Percentiles rank a stretch among this genome's conserved stretches.
Conservation (phyloP, 441 rosid species). For the Kokia cookei region DNA sequence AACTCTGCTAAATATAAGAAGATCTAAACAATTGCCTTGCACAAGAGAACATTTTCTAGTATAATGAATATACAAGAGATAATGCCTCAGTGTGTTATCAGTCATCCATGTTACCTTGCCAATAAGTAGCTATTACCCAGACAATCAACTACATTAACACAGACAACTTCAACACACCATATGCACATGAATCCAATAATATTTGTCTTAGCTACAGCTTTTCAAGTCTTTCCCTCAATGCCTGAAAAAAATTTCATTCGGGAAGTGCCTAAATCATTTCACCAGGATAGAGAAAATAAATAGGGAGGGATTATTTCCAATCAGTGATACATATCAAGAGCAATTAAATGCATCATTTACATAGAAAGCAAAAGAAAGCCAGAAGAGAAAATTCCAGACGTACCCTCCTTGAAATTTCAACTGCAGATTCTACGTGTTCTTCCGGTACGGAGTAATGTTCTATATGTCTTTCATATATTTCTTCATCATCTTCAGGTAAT, state of each 20-base stretch:
- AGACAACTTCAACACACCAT: neutral
- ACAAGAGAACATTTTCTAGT: neutral
- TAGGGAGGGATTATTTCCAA: neutral
- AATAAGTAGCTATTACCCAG: neutral
- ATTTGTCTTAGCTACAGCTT: neutral
- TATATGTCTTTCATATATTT: constrained; percentile 47
- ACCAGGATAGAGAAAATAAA: neutral
- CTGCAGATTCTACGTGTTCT: constrained; percentile 65
- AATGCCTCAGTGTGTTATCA: neutral
- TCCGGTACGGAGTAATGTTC: constrained; percentile 43
- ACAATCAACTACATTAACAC: neutral
- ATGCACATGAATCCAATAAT: neutral
- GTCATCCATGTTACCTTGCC: neutral
- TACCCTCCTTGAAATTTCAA: constrained; percentile 88
- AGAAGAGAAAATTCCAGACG: constrained; percentile 5
- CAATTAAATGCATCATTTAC: neutral
- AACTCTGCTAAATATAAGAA: neutral
- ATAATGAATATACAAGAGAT: neutral
- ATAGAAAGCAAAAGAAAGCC: neutral
- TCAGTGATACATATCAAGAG: neutral
- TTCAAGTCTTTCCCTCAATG: neutral
- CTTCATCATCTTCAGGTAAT: constrained; percentile 98
- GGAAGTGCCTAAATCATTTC: neutral
- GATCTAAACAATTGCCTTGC: neutral
- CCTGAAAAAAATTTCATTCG: neutral